Percentiles rank a stretch among this genome's conserved stretches.
Evolutionary conservation across 352 stramenopile genomes (phyloP).

Genomic region (Globisporangium nodosum): DNA sequence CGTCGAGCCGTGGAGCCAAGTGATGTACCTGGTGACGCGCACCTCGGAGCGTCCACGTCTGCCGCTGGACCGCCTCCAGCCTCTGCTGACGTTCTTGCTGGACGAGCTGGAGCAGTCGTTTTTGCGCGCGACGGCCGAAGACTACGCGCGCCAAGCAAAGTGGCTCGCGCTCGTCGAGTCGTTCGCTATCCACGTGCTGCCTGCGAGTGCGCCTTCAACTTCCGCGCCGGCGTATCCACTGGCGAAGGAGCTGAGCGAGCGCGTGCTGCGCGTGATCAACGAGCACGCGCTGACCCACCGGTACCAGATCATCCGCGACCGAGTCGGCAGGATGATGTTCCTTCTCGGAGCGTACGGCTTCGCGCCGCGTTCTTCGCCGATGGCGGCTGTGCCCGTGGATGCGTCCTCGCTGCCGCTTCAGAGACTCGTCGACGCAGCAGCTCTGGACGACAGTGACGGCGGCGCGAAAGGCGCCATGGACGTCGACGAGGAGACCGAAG

Average conservation of each 20-base stretch:
- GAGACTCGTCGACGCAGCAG: constrained; percentile 1
- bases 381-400: constrained; percentile 6
- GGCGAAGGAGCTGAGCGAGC: constrained; percentile 19
- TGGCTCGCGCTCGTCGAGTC: constrained; percentile 60
- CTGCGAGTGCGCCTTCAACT: constrained; percentile 10
- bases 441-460: not conserved
- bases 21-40: constrained; percentile 45
- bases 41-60: constrained; percentile 19
- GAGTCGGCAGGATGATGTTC: constrained; percentile 49
- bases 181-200: constrained; percentile 40
- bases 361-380: constrained; percentile 1
- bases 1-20: constrained; percentile 45
- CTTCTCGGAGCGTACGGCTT: constrained; percentile 29
- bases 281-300: constrained; percentile 51
- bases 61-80: constrained; percentile 17
- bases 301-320: constrained; percentile 80
- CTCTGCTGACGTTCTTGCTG: constrained; percentile 29
- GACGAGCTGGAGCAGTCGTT: constrained; percentile 56
- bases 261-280: constrained; percentile 34
- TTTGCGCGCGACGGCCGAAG: constrained; percentile 41
- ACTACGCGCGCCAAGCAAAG: constrained; percentile 71
- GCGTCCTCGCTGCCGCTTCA: constrained; percentile 8
- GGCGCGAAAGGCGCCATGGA: not conserved
- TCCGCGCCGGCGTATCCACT: constrained; percentile 6
- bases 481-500: constrained; percentile 6